These are phyloP conservation scores for Alternaria sp. DNA, from an alignment of 2,329 filamentous ascomycete genomes.

Conservation along the genomic window DNA sequence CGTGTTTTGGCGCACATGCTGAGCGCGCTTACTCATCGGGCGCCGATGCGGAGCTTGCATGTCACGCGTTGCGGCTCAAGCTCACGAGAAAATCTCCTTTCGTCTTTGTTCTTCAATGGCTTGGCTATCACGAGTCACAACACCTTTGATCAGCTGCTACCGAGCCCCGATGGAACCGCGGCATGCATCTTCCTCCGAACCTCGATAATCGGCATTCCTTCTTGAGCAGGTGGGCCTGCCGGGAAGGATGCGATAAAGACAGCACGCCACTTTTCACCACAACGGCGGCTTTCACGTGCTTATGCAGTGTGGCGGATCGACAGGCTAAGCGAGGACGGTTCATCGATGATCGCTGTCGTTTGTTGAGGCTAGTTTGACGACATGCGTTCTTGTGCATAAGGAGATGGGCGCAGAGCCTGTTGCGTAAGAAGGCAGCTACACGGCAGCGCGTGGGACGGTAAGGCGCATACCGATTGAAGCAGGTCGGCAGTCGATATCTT, in stretches of 20 bases:
- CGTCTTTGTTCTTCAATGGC: not conserved
- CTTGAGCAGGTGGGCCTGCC: constrained; percentile 2
- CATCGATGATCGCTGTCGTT: constrained; percentile 13
- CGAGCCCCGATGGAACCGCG: constrained; percentile 16
- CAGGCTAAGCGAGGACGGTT: constrained; percentile 16
- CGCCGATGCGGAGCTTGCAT: not conserved
- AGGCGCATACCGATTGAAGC: not conserved
- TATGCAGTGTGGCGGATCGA: constrained; percentile 19
- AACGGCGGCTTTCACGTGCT: constrained; percentile 21
- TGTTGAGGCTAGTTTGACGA: constrained; percentile 25
- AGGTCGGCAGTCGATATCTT: not conserved
- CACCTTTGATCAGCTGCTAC: constrained; percentile 12
- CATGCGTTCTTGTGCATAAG: constrained; percentile 11
- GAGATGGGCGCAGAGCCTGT: not conserved
- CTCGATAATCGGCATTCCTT: constrained; percentile 15
- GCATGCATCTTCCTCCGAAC: constrained; percentile 4
- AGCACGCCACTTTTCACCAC: constrained; percentile 12
- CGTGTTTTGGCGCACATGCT: constrained; percentile 8
- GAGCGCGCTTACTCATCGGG: constrained; percentile 15
- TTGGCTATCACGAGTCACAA: constrained; percentile 2
- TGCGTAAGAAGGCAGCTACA: not conserved
- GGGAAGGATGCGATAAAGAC: constrained; percentile 10
- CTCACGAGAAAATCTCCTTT: not conserved
- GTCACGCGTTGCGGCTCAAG: constrained; percentile 18
- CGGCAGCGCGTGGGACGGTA: not conserved